A percentile compares a stretch with the other conserved stretches of the same genome.
Conservation (phyloP, 179 eudicot species). For the Amaranthus tricolor region DNA sequence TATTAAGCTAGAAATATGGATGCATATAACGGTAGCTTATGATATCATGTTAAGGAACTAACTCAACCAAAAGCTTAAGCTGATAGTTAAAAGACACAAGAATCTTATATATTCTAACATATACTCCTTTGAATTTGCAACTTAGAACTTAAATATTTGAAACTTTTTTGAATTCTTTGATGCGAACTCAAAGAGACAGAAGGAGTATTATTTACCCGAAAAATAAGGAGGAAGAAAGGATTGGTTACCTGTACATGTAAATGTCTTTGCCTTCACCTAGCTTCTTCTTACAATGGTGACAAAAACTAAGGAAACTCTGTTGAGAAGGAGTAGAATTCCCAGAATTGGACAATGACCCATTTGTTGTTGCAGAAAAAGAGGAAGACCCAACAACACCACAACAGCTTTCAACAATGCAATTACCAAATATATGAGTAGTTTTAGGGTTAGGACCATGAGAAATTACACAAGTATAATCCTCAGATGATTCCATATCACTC, state of each 20-base stretch:
- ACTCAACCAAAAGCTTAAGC: background rate
- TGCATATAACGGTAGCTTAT: background rate
- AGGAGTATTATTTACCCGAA: no score
- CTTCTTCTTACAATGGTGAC: constrained; percentile 58
- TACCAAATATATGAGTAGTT: constrained; percentile 71
- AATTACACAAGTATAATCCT: constrained; percentile 84
- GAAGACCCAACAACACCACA: constrained; percentile 41
- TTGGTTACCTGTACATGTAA: constrained; percentile 39
- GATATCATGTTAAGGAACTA: no score
- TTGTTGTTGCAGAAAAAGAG: constrained; percentile 30
- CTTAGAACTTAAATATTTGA: no score
- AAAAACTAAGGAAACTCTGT: constrained; percentile 52
- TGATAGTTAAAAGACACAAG: background rate
- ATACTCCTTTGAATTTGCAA: no score
- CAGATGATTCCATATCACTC: constrained; percentile 70
- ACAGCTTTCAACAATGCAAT: constrained; percentile 65
- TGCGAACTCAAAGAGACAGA: no score
- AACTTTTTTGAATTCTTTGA: no score
- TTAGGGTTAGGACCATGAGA: constrained; percentile 81
- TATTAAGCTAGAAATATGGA: background rate
- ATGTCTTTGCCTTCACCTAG: constrained; percentile 42
- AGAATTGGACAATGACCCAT: constrained; percentile 28
- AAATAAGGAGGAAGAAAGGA: background rate
- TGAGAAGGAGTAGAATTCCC: constrained; percentile 19
- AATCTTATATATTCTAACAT: no score